phyloP scores from a whole-genome alignment of 805 yeast genomes.

The Priceomyces castillae region DNA sequence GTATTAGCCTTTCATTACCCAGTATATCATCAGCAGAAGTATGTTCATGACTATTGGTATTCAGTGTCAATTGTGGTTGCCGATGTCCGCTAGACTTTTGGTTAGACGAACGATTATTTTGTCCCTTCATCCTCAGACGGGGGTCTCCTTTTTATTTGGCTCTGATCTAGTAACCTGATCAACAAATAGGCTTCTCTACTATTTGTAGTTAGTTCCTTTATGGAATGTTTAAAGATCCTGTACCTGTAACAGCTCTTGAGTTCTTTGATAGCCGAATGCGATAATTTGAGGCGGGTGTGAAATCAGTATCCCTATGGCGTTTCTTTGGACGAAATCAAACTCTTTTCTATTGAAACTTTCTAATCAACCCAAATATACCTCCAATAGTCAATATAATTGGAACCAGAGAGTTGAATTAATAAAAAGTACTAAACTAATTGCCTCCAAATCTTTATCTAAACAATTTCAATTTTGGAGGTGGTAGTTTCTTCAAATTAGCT shows the following conservation, averaged over 20 bases:
- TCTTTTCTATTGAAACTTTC: not conserved
- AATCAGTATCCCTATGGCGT: not conserved
- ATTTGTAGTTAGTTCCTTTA: no score
- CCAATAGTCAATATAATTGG: not conserved
- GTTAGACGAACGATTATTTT: slow-evolving; percentile 16
- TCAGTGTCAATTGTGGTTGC: slow-evolving; percentile 20
- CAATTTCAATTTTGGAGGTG: not conserved
- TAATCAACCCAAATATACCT: not conserved
- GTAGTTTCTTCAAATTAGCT: not conserved
- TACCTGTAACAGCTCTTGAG: no score
- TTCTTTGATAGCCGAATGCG: slow-evolving; percentile 1
- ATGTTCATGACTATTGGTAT: slow-evolving; percentile 7
- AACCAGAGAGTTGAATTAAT: not conserved
- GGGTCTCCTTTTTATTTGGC: not conserved
- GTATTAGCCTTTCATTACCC: slow-evolving; percentile 52
- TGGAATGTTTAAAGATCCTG: no score
- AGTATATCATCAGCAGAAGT: slow-evolving; percentile 5
- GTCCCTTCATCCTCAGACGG: slow-evolving; percentile 20
- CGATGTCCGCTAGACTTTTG: slow-evolving; percentile 22
- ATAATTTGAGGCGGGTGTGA: not conserved
- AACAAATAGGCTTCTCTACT: not conserved
- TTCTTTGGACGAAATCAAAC: not conserved
- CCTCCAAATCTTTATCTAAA: not conserved
- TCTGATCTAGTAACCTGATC: not conserved
- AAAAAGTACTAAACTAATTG: not conserved